Evolutionary conservation across 139 green algal species (phyloP), one percentile per base, ranked within the genome.

Genomic region (Picochlorum costavermella): DNA sequence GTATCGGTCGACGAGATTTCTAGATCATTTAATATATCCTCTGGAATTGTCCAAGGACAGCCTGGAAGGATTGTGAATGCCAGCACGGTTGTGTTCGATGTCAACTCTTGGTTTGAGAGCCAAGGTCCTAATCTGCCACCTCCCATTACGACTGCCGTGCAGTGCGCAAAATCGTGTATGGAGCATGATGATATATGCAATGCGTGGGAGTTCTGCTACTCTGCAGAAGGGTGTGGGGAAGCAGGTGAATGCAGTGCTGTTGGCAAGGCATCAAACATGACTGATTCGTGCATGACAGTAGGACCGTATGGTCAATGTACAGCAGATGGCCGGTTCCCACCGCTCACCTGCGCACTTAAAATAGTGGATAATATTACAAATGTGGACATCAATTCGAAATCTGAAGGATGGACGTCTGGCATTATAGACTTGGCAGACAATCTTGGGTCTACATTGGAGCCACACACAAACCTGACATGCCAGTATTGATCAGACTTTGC

Each of bases 151-250:
- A 66, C 60, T 23, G 60, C 60, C 51, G 60, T 31, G 2, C 25
- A 55, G 17, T 66, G 60, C n/a, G 33, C 36, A 23, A n/a, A 66
- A 26, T 37, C 13, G 9, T 50, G 46, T 14, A 56, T n/a, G 33
- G 33, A 40, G 33, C 36, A 23, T 55, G 17, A 23, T 10, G 46
- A 29, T 13, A 40, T 17, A 10, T 66, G 60, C 36, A 66, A 66
- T 66, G 60, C 26, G 11, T 66, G 60, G 60, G 20, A 45, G 17
- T 66, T 33, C 26, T 66, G 60, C 14, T 20, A 43, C n/a, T 16
- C 14, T 12, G 14, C 36, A 23, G 0, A 57, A 56, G 60, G 60
- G 17, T 66, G 60, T 16, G 60, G 60, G 3, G 33, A 40, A 40
- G 33, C 33, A 40, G 33, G 33, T 2, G 33, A 40, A 40, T 40